Percentiles rank a stretch among this genome's conserved stretches.
These are phyloP conservation scores for Noccaea bulbosa DNA, from an alignment of 345 rosid species.

Conservation along the genomic window DNA sequence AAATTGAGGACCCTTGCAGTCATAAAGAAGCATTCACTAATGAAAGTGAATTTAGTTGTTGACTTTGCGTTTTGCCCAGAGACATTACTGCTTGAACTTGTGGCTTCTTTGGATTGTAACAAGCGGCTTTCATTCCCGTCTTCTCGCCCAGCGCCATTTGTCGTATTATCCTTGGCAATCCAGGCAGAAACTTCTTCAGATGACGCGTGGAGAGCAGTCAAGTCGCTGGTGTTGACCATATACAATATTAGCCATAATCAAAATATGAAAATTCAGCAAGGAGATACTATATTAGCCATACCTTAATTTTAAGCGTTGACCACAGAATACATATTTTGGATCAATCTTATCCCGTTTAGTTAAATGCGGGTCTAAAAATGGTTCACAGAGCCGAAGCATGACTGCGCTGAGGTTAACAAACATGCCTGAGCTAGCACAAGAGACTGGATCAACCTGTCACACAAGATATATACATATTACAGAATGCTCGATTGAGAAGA, in stretches of 20 bases:
- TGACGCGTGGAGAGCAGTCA: conserved; percentile 92
- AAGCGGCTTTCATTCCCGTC: conserved; percentile 57
- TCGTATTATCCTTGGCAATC: conserved; percentile 58
- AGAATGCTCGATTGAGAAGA: conserved; percentile 6
- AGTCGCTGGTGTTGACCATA: conserved; percentile 52
- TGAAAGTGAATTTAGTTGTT: conserved; percentile 65
- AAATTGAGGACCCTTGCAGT: conserved; percentile 94
- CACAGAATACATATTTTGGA: conserved; percentile 73
- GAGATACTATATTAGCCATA: conserved; percentile 37
- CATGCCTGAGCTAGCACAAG: conserved; percentile 99
- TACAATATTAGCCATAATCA: conserved; percentile 25
- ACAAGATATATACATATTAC: conserved; percentile 33
- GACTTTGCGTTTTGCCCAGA: conserved; percentile 45
- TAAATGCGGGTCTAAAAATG: conserved; percentile 80
- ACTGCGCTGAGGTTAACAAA: conserved; percentile 95
- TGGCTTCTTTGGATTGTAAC: conserved; percentile 76
- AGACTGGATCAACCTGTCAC: conserved; percentile 85
- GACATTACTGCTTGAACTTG: conserved; percentile 62
- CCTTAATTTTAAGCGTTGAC: conserved; percentile 82
- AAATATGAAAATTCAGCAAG: conserved; percentile 3
- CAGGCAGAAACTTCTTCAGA: conserved; percentile 91
- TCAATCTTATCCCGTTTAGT: conserved; percentile 87
- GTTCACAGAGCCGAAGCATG: conserved; percentile 91
- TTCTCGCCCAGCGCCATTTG: conserved; percentile 42
- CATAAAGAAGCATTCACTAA: conserved; percentile 98